Base-by-base conservation (phyloP, 768 basidiomycete species). In the Leccinum boreale region DNA sequence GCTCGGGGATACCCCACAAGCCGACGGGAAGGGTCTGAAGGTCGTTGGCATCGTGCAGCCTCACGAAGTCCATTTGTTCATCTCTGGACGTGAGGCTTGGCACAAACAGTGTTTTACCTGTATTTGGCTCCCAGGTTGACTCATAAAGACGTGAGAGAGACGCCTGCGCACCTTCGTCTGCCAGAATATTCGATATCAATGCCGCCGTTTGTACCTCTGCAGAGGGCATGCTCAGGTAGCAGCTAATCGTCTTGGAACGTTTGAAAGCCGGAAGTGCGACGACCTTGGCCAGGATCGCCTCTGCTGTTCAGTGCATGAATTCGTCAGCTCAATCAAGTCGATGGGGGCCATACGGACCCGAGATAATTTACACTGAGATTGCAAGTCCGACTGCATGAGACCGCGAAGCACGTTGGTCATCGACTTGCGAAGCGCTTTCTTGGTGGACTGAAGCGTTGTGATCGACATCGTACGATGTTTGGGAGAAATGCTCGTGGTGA, bases 181-280 rank as follows among this genome's bases (percentile, higher is more conserved):
- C 66, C n/a, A 91, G 68, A 54, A 91, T 79, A 14, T 75, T 75
- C 11, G 77, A 68, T 11, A 82, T 77, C 35, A 92, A 61, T 0
- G 67, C 65, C 4, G 77, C 65, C 0, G 90, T 92, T 63, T 86
- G 79, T 24, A 85, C 76, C 64, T 92, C 90, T 4, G 80, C 87
- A 2, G 79, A 68, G 11, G 88, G 87, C 90, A 92, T 91, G 71
- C 84, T 91, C 44, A 92, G 76, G 68, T 87, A 92, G 70, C 90
- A 92, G 74, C 88, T 85, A 29, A 91, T 69, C 5, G 76, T 75
- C 52, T 70, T 77, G 52, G 78, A 79, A 39, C 65, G 65, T 35
- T 77, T 70, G 63, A 90, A 87, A 9, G 77, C 75, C 2, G 85
- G 75, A 17, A 84, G 70, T 0, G 78, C 67, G 19, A 85, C 62